phyloP scores from a whole-genome alignment of 345 rosid genomes.

The Brassica incana region DNA sequence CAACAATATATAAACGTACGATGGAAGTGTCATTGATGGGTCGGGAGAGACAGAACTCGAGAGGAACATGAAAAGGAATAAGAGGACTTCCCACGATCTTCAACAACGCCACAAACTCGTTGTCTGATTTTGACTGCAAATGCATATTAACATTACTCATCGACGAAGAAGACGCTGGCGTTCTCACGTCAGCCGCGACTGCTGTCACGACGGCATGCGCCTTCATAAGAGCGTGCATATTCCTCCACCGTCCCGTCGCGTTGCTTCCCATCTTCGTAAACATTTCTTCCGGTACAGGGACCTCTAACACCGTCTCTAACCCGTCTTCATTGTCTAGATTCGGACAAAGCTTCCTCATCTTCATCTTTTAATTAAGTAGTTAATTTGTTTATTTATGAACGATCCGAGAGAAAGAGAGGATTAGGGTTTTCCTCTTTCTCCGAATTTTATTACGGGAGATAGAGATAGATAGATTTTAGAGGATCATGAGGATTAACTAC shows the following conservation, averaged over 20 bases:
- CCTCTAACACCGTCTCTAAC: slow-evolving; percentile 58
- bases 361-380: neutral
- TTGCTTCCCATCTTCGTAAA: slow-evolving; percentile 47
- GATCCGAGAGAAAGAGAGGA: slow-evolving; percentile 19
- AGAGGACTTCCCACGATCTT: slow-evolving; percentile 94
- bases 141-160: slow-evolving; percentile 37
- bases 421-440: slow-evolving; percentile 36
- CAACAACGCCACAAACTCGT: slow-evolving; percentile 84
- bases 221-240: slow-evolving; percentile 72
- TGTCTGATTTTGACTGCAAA: slow-evolving; percentile 71
- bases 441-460: slow-evolving; percentile 3
- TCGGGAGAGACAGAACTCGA: slow-evolving; percentile 47
- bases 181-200: slow-evolving; percentile 24
- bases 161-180: slow-evolving; percentile 32
- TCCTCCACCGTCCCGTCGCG: slow-evolving; percentile 64
- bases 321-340: slow-evolving; percentile 55
- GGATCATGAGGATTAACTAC: slow-evolving; percentile 8
- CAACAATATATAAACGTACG: slow-evolving; percentile 42
- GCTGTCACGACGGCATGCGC: slow-evolving; percentile 45
- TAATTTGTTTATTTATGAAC: neutral
- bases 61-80: slow-evolving; percentile 69
- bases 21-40: slow-evolving; percentile 57
- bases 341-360: slow-evolving; percentile 57
- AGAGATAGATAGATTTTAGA: slow-evolving; percentile 20
- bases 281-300: slow-evolving; percentile 64